Base-by-base conservation (phyloP, 768 basidiomycete species). In the Pulveroboletus sp. region DNA sequence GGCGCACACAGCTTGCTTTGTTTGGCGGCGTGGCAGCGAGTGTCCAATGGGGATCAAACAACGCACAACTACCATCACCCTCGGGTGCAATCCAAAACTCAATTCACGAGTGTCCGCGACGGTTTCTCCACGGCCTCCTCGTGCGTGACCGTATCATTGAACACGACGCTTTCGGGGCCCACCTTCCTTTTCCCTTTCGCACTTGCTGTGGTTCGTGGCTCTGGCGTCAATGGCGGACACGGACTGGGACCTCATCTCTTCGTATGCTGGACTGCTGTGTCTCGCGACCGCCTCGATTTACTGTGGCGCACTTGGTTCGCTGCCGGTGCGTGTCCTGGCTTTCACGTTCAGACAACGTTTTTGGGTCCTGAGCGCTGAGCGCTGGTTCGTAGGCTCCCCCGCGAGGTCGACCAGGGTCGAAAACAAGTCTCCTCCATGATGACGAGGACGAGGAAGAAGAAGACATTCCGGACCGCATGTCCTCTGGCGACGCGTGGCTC, bases 281-380 rank as follows among this genome's bases (percentile, higher is more conserved):
- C 76, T 90, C 20, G 89, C 89, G 2, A 76, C 70, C 43, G 58
- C 65, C n/a, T 82, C 84, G 24, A 77, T 92, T 38, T 89, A 84
- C 58, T 75, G 76, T 23, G 89, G 89, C 30, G 77, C 89, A 6
- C 77, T 76, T 68, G 80, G 77, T 13, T 85, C 86, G 17, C 68
- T 91, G 49, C 78, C 83, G 57, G 86, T 87, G 57, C 52, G 80
- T 76, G 40, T 3, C 38, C 9, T 5, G 16, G 10, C 16, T 27
- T 12, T 20, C 48, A 40, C 13, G 29, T 34, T 36, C 16, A 27
- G 10, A 29, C 27, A 38, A 31, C n/a, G 13, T 38, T 13, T 6
- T 23, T n/a, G n/a, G n/a, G n/a, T n/a, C n/a, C n/a, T n/a, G n/a
- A n/a, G n/a, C n/a, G n/a, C n/a, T 31, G 17, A 59, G 20, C 36